These are phyloP conservation scores for Chaetomidium leptoderma DNA, from an alignment of 495 filamentous ascomycete genomes.

Conservation along the genomic window DNA sequence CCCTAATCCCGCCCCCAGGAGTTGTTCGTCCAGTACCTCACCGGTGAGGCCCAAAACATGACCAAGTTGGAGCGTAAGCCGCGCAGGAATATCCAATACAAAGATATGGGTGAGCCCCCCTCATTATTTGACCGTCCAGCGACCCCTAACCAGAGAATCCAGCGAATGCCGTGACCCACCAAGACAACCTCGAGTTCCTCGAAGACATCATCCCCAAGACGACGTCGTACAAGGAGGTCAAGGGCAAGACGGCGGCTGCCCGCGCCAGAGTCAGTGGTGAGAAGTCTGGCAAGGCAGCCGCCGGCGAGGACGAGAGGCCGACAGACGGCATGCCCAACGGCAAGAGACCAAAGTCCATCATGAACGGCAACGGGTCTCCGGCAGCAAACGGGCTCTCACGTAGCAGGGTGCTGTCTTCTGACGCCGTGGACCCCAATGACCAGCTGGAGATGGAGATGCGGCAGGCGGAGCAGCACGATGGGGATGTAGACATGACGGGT, in stretches of 20 bases:
- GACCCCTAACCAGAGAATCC: neutral
- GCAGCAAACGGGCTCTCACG: constrained; percentile 22
- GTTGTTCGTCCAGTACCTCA: constrained; percentile 92
- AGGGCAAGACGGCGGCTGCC: constrained; percentile 48
- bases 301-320: constrained; percentile 28
- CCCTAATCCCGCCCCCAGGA: constrained; percentile 51
- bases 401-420: constrained; percentile 19
- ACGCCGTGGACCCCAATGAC: constrained; percentile 35
- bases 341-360: constrained; percentile 43
- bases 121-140: neutral
- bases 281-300: constrained; percentile 12
- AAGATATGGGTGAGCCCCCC: constrained; percentile 65
- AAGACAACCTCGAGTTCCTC: constrained; percentile 94
- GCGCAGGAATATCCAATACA: constrained; percentile 91
- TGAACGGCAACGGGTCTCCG: constrained; percentile 30
- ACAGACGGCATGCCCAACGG: constrained; percentile 31
- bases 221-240: constrained; percentile 71
- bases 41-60: constrained; percentile 78
- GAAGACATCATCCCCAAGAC: constrained; percentile 86
- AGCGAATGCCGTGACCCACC: constrained; percentile 82
- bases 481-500: constrained; percentile 58
- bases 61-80: constrained; percentile 88
- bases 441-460: constrained; percentile 49
- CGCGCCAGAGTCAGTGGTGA: constrained; percentile 39
- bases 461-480: constrained; percentile 35